Evolutionary conservation across 805 yeast genomes (phyloP).

Genomic region (Candida yuanshanica): DNA sequence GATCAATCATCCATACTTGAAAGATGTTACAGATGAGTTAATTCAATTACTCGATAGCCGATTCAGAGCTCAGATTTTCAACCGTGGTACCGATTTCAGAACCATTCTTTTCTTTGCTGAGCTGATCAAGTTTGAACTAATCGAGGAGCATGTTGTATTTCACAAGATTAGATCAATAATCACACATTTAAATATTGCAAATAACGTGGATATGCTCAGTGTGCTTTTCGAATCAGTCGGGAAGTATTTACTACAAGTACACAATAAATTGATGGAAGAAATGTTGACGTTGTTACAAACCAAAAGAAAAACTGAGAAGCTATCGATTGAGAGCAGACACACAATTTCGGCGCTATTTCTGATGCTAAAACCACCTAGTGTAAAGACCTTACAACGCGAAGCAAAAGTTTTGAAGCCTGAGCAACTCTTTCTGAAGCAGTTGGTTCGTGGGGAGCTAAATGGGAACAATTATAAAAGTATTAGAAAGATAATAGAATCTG

Average conservation of each 20-base stretch:
- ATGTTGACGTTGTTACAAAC: conserved; percentile 53
- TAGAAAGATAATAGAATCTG: conserved; percentile 32
- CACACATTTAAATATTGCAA: conserved; percentile 42
- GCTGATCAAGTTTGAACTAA: conserved; percentile 65
- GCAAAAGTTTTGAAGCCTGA: conserved; percentile 32
- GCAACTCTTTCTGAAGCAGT: conserved; percentile 41
- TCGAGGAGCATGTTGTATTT: conserved; percentile 66
- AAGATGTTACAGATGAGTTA: conserved; percentile 47
- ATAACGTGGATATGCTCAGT: conserved; percentile 63
- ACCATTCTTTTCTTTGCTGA: conserved; percentile 65
- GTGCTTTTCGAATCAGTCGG: conserved; percentile 76
- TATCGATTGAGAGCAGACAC: conserved; percentile 50
- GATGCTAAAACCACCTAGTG: conserved; percentile 49
- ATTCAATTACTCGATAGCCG: conserved; percentile 51
- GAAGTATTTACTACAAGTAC: conserved; percentile 54
- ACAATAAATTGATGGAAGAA: conserved; percentile 51
- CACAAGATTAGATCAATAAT: conserved; percentile 65
- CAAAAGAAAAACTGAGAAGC: conserved; percentile 41
- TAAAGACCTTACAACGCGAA: conserved; percentile 27
- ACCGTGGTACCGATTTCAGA: conserved; percentile 45
- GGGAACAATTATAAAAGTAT: conserved; percentile 30
- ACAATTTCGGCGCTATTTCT: conserved; percentile 53
- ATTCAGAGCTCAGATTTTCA: conserved; percentile 54
- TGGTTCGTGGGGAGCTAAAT: conserved; percentile 49
- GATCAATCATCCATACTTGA: conserved; percentile 43